Evolutionary conservation across 1,284 basidiomycete genomes (phyloP), one percentile per base, ranked within the genome.

Genomic region (Coniferiporia weirii): DNA sequence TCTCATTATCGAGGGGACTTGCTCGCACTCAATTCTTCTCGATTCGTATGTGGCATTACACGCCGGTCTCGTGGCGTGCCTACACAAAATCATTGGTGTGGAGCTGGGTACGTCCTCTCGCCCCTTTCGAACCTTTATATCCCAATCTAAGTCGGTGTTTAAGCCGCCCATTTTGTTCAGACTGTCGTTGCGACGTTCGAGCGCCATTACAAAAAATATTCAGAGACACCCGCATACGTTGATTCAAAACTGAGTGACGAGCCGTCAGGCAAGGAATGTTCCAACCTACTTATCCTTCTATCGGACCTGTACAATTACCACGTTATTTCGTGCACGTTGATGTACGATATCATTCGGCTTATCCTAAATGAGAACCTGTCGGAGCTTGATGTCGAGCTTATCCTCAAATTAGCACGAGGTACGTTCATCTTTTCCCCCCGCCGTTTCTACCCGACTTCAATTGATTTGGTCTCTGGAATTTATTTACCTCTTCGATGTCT

Each of bases 271-370:
- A 98, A 98, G 72, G 92, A 97, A 70, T 88, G 87, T 62, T 85
- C 90, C 15, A 99, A 99, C 70, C 75, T 99, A 34, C 79, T 95
- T 36, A 84, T 93, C 0, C 80, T 99, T 8, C 76, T 98, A 20
- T 91, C 93, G 2, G 93, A 98, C 69, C 75, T 99, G 40, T 98
- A 98, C 77, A 98, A 98, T 70, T 92, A 98, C 68, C 91, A 93
- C 71, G 91, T 98, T 22, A 82, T 98, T 49, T 93, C 93, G 0
- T 92, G 87, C 61, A 78, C 89, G 3, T 79, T 99, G 17, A 76
- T 98, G 47, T 98, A 95, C 72, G 96, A 98, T 69, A 71, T 98
- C 52, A 87, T 99, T 64, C 85, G 91, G 3, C 79, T 81, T 7
- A 80, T 98, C 59, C 78, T 99, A 50, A 77, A 83, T 4, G 76